Conservation (phyloP, 2,329 filamentous ascomycete genomes). For the Alternaria sp. region DNA sequence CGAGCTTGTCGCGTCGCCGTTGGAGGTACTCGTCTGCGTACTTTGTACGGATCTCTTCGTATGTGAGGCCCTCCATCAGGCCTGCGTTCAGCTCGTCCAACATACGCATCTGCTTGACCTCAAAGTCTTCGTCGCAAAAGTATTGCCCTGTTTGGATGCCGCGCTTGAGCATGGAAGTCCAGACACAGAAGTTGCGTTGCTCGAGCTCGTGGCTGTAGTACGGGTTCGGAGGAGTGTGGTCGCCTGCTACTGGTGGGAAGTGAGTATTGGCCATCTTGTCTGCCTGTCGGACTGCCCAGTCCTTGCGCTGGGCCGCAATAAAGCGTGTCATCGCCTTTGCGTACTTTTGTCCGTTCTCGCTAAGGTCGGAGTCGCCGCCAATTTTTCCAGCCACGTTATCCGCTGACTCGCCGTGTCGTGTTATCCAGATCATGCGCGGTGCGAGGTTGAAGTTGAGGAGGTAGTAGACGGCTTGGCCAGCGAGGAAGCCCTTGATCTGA, state of each 20-base stretch:
- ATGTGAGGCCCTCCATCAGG: slow-evolving; percentile 92
- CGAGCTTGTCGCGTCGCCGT: slow-evolving; percentile 84
- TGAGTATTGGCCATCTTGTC: slow-evolving; percentile 77
- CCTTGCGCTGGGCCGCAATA: slow-evolving; percentile 77
- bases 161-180: slow-evolving; percentile 95
- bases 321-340: slow-evolving; percentile 81
- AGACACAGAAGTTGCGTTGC: slow-evolving; percentile 94
- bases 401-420: slow-evolving; percentile 86
- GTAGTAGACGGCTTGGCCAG: slow-evolving; percentile 91
- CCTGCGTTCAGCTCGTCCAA: slow-evolving; percentile 95
- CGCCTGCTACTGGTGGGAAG: slow-evolving; percentile 89
- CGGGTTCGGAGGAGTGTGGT: slow-evolving; percentile 93
- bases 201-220: slow-evolving; percentile 63
- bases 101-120: slow-evolving; percentile 98
- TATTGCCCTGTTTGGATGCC: slow-evolving; percentile 86
- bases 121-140: slow-evolving; percentile 92
- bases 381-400: slow-evolving; percentile 90
- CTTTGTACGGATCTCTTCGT: slow-evolving; percentile 82
- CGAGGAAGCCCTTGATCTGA: slow-evolving; percentile 88
- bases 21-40: slow-evolving; percentile 82
- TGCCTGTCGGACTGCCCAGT: slow-evolving; percentile 84
- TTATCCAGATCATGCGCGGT: slow-evolving; percentile 97
- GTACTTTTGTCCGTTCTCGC: slow-evolving; percentile 79
- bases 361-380: slow-evolving; percentile 87
- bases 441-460: slow-evolving; percentile 96